A percentile compares a stretch with the other conserved stretches of the same genome.
Evolutionary conservation across 192 early-diverging fungal genomes (phyloP).

Genomic region (Helicostylum pulchrum): DNA sequence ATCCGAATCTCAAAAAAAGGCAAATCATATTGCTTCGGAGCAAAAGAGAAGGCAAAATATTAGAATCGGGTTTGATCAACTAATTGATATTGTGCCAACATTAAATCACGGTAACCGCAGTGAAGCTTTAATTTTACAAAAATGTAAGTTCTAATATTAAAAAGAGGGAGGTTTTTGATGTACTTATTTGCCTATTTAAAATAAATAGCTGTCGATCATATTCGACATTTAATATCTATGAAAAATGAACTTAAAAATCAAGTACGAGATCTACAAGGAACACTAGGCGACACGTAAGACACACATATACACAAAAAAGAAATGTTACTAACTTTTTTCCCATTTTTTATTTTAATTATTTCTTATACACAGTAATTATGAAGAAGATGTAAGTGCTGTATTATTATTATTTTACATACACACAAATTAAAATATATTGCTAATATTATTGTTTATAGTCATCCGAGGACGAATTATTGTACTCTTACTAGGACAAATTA

Average conservation of each 20-base stretch:
- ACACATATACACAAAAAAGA: background rate
- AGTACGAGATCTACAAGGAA: constrained; percentile 44
- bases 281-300: constrained; percentile 44
- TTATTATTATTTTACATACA: background rate
- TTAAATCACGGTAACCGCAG: constrained; percentile 61
- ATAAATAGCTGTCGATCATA: constrained; percentile 65
- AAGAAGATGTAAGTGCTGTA: constrained; percentile 19
- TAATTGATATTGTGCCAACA: constrained; percentile 65
- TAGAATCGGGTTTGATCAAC: constrained; percentile 68
- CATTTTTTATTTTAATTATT: background rate
- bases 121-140: constrained; percentile 66
- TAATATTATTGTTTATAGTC: background rate
- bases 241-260: constrained; percentile 49
- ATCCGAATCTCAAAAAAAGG: constrained; percentile 70
- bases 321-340: background rate
- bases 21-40: constrained; percentile 79
- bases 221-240: constrained; percentile 60
- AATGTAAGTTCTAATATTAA: constrained; percentile 23
- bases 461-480: background rate
- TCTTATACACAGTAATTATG: constrained; percentile 7
- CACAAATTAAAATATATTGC: background rate
- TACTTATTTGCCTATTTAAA: constrained; percentile 6
- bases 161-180: background rate
- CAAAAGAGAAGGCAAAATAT: constrained; percentile 79
- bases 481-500: background rate